Base-by-base conservation (phyloP, 495 filamentous ascomycete genomes). In the Daldinia decipiens region DNA sequence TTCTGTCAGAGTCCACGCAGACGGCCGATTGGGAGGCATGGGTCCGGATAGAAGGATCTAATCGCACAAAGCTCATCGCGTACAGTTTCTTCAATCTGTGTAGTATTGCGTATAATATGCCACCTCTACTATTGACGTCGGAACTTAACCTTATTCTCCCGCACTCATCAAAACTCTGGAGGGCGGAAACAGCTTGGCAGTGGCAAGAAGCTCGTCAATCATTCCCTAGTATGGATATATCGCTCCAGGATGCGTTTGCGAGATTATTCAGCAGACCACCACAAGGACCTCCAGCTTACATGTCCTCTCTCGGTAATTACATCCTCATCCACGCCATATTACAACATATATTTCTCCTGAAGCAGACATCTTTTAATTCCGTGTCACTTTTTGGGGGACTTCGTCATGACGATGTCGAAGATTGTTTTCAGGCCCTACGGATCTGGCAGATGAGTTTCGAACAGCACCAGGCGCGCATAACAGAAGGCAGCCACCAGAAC, bases 261-360 rank as follows among this genome's bases (percentile, higher is more conserved):
- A 74, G 80, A 51, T 67, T 87, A 27, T 80, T 88, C 40, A 82
- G 79, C 32, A 79, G 80, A 11, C 70, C 79, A 0, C 72, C 80
- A 1, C 83, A 86, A 61, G 79, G 77, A 15, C 81, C 83, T 13
- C 83, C 83, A 3, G 78, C 86, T 7, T 83, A 85, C 67, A 82
- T 78, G 74, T 89, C 89, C 7, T 87, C 88, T 0, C 80, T 91
- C 0, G 89, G 89, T 15, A 88, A 88, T 65, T 91, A 91, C 65
- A 83, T 89, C 5, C 83, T 92, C 4, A 90, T 92, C 38, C 86
- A 90, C 67, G 89, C 88, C 0, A 77, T 92, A 57, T 83, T 91
- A 13, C 90, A 92, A 67, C 87, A 90, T 51, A 91, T 92, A 27
- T 92, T 88, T 76, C 62, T 90, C 15, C 80, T 89, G 36, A 89